Conservation (phyloP, 306 rosid species). For the Glycine soja region DNA sequence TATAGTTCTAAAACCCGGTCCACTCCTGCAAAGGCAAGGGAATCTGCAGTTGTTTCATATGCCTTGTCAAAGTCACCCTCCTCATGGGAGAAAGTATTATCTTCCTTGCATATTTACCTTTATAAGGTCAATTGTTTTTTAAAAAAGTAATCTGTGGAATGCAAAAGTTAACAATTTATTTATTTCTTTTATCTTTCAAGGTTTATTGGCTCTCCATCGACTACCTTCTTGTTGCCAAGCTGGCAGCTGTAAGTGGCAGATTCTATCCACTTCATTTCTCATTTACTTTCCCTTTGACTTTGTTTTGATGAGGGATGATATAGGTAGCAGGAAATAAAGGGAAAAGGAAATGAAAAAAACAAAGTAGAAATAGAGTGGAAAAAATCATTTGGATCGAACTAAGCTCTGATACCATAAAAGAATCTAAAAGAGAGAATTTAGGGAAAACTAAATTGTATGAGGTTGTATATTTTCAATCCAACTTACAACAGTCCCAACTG, state of each 20-base stretch:
- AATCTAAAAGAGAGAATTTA: too few relatives aligned
- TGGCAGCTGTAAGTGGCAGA: conserved; percentile 77
- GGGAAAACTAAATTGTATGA: too few relatives aligned
- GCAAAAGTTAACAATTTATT: conserved; percentile 36
- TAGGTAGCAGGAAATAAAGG: neutral
- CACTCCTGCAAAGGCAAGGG: conserved; percentile 62
- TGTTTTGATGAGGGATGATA: neutral
- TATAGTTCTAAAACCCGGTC: conserved; percentile 68
- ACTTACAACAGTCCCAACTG: too few relatives aligned
- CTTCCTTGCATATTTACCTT: conserved; percentile 32
- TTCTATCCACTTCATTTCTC: conserved; percentile 22
- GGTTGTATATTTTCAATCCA: too few relatives aligned
- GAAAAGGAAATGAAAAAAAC: neutral
- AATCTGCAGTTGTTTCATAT: conserved; percentile 51
- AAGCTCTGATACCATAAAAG: too few relatives aligned
- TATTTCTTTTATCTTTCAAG: conserved; percentile 54
- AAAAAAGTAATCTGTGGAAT: neutral
- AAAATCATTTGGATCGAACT: neutral
- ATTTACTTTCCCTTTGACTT: conserved; percentile 2
- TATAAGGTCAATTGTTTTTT: conserved; percentile 11
- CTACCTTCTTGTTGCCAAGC: conserved; percentile 82
- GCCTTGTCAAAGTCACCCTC: conserved; percentile 49
- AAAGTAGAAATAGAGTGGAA: neutral
- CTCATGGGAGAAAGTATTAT: conserved; percentile 78
- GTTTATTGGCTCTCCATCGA: conserved; percentile 92